Evolutionary conservation across 2,329 filamentous ascomycete genomes (phyloP), one percentile per base, ranked within the genome.

Genomic region (Pseudocercospora fijiensis): DNA sequence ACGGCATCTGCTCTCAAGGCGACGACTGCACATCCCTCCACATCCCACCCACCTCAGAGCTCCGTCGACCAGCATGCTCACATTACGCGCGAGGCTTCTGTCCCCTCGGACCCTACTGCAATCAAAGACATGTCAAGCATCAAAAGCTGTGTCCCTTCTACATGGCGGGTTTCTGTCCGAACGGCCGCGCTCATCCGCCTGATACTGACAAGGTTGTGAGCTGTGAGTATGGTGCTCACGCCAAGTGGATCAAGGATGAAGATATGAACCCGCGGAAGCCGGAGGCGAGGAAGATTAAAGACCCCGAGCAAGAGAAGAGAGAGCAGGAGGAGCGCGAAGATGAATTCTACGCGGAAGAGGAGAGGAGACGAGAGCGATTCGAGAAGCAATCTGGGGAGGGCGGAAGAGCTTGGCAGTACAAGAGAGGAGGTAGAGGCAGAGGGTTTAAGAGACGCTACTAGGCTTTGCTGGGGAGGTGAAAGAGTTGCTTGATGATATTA

Each of bases 1-100:
- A 95, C 75, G 92, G 92, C 61, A 97, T 96, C 77, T 99, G 95
- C 80, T 91, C 90, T 67, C 96, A 97, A 79, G 95, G 94, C 70
- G 94, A 98, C 78, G 95, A 99, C 79, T 99, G 95, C 75, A 76
- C 75, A 22, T 77, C 76, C 58, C 67, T 77, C 1, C 76, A 78
- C 65, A 71, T 77, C 90, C 92, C 57, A 85, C 91, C 75, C 88
- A 89, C 65, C 88, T 91, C 74, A 81, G 77, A 62, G 69, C 76
- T 65, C 68, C 76, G 64, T 75, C 77, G 91, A 71, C 91, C 88
- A 26, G 88, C 90, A 0, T 96, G 92, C 72, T 91, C 92, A 68
- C 75, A 76, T 60, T 99, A 97, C 81, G 92, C 97, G 66, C 88
- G 90, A 70, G 95, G 95, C 1, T 98, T 98, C 81, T 99, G 95